phyloP scores from a whole-genome alignment of 1,139 yeast genomes.

The Candida freyschussii region DNA sequence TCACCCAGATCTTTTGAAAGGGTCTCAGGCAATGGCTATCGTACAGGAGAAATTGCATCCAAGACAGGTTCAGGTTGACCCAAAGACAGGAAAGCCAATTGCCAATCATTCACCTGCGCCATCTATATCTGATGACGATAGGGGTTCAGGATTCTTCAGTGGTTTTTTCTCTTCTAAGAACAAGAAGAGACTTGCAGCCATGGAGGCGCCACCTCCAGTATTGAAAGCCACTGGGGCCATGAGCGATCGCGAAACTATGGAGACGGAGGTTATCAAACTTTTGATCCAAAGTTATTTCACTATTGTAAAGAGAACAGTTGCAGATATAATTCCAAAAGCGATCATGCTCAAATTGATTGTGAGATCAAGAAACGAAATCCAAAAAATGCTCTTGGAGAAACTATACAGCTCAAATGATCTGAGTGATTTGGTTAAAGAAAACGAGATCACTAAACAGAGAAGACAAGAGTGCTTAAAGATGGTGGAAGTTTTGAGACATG shows the following conservation, averaged over 20 bases:
- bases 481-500: slow-evolving; percentile 87
- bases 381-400: slow-evolving; percentile 82
- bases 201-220: slow-evolving; percentile 97
- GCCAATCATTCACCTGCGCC: slow-evolving; percentile 33
- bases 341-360: slow-evolving; percentile 88
- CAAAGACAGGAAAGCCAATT: slow-evolving; percentile 84
- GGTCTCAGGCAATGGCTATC: slow-evolving; percentile 92
- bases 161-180: slow-evolving; percentile 91
- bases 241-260: slow-evolving; percentile 94
- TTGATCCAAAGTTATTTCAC: slow-evolving; percentile 84
- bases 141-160: slow-evolving; percentile 72
- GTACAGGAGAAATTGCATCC: slow-evolving; percentile 92
- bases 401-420: slow-evolving; percentile 75
- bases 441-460: slow-evolving; percentile 88
- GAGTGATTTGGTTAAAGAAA: slow-evolving; percentile 80
- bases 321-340: slow-evolving; percentile 93
- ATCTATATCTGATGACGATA: slow-evolving; percentile 36
- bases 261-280: slow-evolving; percentile 93
- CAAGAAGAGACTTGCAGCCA: slow-evolving; percentile 88
- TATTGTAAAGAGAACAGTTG: slow-evolving; percentile 90
- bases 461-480: slow-evolving; percentile 91
- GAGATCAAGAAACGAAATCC: slow-evolving; percentile 80
- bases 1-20: slow-evolving; percentile 93
- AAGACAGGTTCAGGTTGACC: slow-evolving; percentile 79
- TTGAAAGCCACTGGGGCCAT: slow-evolving; percentile 92